These are phyloP conservation scores for Tremella yokohamensis DNA, from an alignment of 768 basidiomycete genomes.

Conservation along the genomic window DNA sequence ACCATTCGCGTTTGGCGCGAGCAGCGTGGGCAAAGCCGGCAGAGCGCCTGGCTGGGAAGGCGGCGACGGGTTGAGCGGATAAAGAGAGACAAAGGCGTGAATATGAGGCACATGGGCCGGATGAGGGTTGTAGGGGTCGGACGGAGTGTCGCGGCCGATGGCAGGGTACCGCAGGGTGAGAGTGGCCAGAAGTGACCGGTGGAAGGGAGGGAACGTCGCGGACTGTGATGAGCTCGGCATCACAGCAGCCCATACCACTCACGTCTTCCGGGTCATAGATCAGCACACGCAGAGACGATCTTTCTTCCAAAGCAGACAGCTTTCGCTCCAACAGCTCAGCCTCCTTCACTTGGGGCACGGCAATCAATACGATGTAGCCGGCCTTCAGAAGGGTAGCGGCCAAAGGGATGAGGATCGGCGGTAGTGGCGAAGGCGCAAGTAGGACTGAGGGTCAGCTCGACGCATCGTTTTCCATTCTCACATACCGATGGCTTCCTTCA, in stretches of 20 bases:
- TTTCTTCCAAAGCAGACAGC: constrained; percentile 32
- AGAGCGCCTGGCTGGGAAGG: constrained; percentile 37
- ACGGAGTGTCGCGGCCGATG: constrained; percentile 9
- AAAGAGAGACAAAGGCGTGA: constrained; percentile 46
- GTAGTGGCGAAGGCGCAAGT: constrained; percentile 42
- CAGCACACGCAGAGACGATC: constrained; percentile 34
- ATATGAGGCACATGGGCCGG: constrained; percentile 40
- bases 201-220: constrained; percentile 47
- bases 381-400: constrained; percentile 37
- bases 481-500: constrained; percentile 45
- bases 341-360: constrained; percentile 44
- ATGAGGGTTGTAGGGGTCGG: constrained; percentile 43
- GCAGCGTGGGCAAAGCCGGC: constrained; percentile 44
- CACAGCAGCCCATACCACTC: constrained; percentile 14
- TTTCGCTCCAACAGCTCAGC: constrained; percentile 43
- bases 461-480: not conserved
- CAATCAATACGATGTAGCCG: constrained; percentile 46
- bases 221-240: constrained; percentile 24
- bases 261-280: constrained; percentile 49
- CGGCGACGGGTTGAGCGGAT: constrained; percentile 44
- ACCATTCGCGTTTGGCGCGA: constrained; percentile 23
- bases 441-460: constrained; percentile 30
- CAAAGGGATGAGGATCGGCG: constrained; percentile 36
- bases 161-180: constrained; percentile 45
- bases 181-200: constrained; percentile 45